Conservation (phyloP, 352 stramenopile genomes). For the Phytopythium ostracodes region DNA sequence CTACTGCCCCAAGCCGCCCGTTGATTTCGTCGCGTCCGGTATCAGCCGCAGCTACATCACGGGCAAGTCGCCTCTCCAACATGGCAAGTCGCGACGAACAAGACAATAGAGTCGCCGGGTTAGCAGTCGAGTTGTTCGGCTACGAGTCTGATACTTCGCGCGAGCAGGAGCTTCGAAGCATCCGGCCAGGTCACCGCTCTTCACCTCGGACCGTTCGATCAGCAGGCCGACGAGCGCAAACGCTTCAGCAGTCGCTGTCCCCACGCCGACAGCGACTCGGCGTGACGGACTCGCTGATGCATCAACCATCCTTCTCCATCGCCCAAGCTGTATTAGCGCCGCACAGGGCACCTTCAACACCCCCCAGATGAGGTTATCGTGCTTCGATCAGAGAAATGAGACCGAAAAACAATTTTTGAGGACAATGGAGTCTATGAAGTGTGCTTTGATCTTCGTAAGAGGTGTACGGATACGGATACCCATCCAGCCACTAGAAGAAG, state of each 20-base stretch:
- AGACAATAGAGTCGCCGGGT: neutral
- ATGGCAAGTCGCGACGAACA: neutral
- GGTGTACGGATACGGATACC: too few relatives aligned
- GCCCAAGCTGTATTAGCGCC: constrained; percentile 11
- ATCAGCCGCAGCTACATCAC: neutral
- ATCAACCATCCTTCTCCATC: constrained; percentile 24
- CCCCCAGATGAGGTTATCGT: neutral
- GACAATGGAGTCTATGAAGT: too few relatives aligned
- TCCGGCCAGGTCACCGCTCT: neutral
- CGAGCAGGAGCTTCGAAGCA: neutral
- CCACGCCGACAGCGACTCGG: constrained; percentile 13
- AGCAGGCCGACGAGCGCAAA: neutral
- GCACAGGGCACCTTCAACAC: neutral
- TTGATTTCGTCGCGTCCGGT: neutral
- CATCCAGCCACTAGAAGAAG: neutral
- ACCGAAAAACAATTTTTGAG: too few relatives aligned
- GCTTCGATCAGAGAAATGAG: too few relatives aligned
- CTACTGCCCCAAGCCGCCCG: neutral
- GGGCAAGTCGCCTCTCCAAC: neutral
- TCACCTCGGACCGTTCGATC: neutral
- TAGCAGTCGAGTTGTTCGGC: neutral
- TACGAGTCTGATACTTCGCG: neutral
- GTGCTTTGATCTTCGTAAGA: too few relatives aligned
- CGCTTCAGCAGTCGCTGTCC: neutral
- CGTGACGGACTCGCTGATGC: constrained; percentile 24